phyloP scores from a whole-genome alignment of 176 grass and related monocot species.

The Sorghum bicolor region Sorghum_bicolor_NCBIv3 NC_012871.2:56250501-56251000 shows the following conservation, averaged over 20 bases:
- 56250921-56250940: constrained; percentile 32
- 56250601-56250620: not conserved
- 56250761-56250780: constrained; percentile 35
- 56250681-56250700: constrained; percentile 2
- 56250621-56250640: not conserved
- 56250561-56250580: constrained; percentile 33
- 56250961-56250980: constrained; percentile 25
- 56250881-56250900: constrained; percentile 35
- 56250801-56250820: constrained; percentile 8
- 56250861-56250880: constrained; percentile 21
- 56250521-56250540: constrained; percentile 83
- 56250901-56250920: constrained; percentile 57
- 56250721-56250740: constrained; percentile 16
- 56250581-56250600: not conserved
- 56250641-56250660: not conserved
- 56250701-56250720: constrained; percentile 5
- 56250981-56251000: constrained; percentile 7
- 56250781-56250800: constrained; percentile 30
- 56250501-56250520: constrained; percentile 77
- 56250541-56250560: constrained; percentile 81
- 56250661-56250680: not conserved
- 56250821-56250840: not conserved
- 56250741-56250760: constrained; percentile 17
- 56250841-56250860: not conserved
- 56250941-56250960: constrained; percentile 19